Conservation (phyloP, 495 filamentous ascomycete genomes). For the Tuber magnatum region DNA sequence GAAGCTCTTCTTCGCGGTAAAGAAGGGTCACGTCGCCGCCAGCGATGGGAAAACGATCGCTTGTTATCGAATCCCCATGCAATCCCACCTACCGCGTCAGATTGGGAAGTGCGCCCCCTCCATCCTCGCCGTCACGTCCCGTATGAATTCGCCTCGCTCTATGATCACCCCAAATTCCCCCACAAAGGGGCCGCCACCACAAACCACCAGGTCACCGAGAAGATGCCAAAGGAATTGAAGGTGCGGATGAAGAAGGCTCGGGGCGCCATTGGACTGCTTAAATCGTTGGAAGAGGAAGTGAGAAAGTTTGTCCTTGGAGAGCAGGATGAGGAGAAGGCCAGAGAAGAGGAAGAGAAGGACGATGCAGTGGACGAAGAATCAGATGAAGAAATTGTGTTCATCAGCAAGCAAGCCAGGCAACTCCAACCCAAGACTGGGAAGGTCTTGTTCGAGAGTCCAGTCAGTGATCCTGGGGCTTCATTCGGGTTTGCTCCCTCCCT, state of each 20-base stretch:
- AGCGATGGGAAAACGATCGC: slow-evolving; percentile 93
- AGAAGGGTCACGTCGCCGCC: slow-evolving; percentile 78
- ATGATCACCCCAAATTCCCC: slow-evolving; percentile 51
- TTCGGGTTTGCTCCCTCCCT: slow-evolving; percentile 63
- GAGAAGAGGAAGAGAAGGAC: slow-evolving; percentile 42
- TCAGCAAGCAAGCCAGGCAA: slow-evolving; percentile 49
- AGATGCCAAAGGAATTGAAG: slow-evolving; percentile 57
- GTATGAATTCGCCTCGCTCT: slow-evolving; percentile 80
- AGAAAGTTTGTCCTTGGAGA: slow-evolving; percentile 51
- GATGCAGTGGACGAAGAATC: slow-evolving; percentile 46
- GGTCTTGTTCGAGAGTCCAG: slow-evolving; percentile 69
- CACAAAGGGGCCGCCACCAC: slow-evolving; percentile 3
- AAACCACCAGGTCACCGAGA: slow-evolving; percentile 38
- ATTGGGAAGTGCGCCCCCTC: slow-evolving; percentile 75
- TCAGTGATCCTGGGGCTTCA: slow-evolving; percentile 63
- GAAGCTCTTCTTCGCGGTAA: slow-evolving; percentile 84
- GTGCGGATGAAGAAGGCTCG: slow-evolving; percentile 62
- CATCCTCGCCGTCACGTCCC: slow-evolving; percentile 69
- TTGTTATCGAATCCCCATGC: slow-evolving; percentile 80
- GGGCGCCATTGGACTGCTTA: slow-evolving; percentile 59
- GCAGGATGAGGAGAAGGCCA: slow-evolving; percentile 46
- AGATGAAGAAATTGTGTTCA: slow-evolving; percentile 72
- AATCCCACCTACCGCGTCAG: slow-evolving; percentile 67
- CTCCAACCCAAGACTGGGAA: slow-evolving; percentile 50
- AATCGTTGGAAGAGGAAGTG: slow-evolving; percentile 59